phyloP scores from a whole-genome alignment of 1,284 basidiomycete species.

The Ceratobasidium sp. region DNA sequence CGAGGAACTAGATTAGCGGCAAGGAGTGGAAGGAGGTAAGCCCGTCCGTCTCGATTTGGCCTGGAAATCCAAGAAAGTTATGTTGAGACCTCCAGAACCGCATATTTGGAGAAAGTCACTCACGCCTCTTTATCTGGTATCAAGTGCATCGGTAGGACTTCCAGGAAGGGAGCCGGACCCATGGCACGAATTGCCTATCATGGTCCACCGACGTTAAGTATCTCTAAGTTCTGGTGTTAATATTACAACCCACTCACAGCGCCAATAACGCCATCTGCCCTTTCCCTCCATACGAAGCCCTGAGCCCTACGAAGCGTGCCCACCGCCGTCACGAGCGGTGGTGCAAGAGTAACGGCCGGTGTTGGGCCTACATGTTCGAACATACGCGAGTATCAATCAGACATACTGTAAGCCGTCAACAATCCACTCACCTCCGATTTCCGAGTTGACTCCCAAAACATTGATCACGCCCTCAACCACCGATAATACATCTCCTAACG shows the following conservation, averaged over 20 bases:
- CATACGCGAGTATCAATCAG: not conserved
- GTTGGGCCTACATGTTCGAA: conserved; percentile 5
- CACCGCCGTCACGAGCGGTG: conserved; percentile 68
- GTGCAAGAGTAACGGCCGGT: conserved; percentile 46
- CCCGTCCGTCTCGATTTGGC: conserved; percentile 57
- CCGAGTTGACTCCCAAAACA: conserved; percentile 16
- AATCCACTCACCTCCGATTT: conserved; percentile 57
- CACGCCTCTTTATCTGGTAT: conserved; percentile 75
- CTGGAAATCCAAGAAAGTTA: conserved; percentile 26
- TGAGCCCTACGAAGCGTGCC: conserved; percentile 79
- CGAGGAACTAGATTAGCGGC: conserved; percentile 56
- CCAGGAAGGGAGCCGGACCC: conserved; percentile 83
- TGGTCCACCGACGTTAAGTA: not conserved
- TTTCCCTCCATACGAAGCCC: conserved; percentile 90
- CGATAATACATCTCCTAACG: conserved; percentile 15
- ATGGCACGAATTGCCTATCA: conserved; percentile 79
- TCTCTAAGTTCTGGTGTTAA: too few species aligned
- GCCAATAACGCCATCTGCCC: conserved; percentile 81
- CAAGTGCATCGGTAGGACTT: conserved; percentile 83
- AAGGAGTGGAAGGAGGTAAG: conserved; percentile 91
- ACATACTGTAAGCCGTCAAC: conserved; percentile 42
- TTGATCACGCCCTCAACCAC: conserved; percentile 20
- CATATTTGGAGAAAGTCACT: conserved; percentile 45
- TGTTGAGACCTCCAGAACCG: conserved; percentile 34
- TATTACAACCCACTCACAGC: conserved; percentile 43